These are phyloP conservation scores for Phylloporus sp. DNA, from an alignment of 1,284 basidiomycete species.

Conservation along the genomic window DNA sequence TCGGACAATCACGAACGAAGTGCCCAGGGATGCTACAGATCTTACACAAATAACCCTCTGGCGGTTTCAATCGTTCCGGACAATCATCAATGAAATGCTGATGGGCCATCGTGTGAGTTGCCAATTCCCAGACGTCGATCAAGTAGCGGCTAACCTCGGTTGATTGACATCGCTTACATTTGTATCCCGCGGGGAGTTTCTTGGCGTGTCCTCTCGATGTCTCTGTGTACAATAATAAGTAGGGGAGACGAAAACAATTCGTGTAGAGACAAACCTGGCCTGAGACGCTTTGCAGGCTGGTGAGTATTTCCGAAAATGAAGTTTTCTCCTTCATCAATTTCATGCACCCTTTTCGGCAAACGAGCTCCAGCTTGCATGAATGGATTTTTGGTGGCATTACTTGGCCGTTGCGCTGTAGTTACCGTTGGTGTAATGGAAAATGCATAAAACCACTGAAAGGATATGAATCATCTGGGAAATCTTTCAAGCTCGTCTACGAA, in stretches of 20 bases:
- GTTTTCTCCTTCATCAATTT: constrained; percentile 54
- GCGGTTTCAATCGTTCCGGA: constrained; percentile 72
- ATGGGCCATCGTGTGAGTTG: constrained; percentile 10
- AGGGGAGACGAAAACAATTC: background rate
- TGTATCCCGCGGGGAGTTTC: constrained; percentile 72
- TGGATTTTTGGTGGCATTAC: constrained; percentile 76
- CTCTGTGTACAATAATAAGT: constrained; percentile 24
- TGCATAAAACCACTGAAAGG: constrained; percentile 74
- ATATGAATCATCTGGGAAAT: constrained; percentile 10
- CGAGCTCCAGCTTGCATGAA: constrained; percentile 52
- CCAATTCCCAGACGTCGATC: background rate
- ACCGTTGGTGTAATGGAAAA: constrained; percentile 60
- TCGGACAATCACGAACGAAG: constrained; percentile 86
- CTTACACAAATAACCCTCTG: constrained; percentile 85
- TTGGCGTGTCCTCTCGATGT: constrained; percentile 44
- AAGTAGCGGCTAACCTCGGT: constrained; percentile 55
- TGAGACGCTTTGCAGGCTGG: constrained; percentile 58
- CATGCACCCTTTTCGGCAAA: constrained; percentile 57
- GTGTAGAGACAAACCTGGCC: constrained; percentile 47
- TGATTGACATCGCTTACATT: constrained; percentile 77
- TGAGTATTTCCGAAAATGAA: constrained; percentile 69
- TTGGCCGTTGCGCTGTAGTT: constrained; percentile 50
- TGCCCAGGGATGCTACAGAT: constrained; percentile 83
- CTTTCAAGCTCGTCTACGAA: constrained; percentile 38
- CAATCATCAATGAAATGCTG: constrained; percentile 82